A percentile compares a stretch with the other conserved stretches of the same genome.
Conservation (phyloP, 768 basidiomycete species). For the Serendipita vermifera region DNA sequence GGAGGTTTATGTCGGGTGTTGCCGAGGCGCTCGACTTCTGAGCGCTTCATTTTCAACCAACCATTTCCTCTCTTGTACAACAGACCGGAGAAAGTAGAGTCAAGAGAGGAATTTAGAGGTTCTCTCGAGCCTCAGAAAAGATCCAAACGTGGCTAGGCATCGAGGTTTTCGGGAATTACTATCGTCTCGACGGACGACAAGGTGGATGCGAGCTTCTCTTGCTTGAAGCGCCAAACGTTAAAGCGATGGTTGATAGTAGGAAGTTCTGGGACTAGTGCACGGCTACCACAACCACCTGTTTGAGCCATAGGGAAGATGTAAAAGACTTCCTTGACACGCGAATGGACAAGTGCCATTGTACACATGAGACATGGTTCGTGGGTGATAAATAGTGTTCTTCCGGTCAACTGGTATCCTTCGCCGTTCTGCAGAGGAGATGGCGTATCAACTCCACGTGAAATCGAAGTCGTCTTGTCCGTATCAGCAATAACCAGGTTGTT, state of each 20-base stretch:
- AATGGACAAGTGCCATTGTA: slow-evolving; percentile 89
- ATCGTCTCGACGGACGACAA: too few relatives aligned
- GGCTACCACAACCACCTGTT: slow-evolving; percentile 80
- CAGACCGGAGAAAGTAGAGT: neutral
- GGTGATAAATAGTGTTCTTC: slow-evolving; percentile 70
- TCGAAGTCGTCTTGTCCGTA: too few relatives aligned
- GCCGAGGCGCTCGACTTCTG: neutral
- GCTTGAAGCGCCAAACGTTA: slow-evolving; percentile 50
- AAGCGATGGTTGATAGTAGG: slow-evolving; percentile 87
- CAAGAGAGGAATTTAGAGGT: neutral
- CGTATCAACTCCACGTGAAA: too few relatives aligned
- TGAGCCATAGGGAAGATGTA: slow-evolving; percentile 51
- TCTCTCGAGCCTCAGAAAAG: neutral
- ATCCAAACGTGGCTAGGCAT: neutral
- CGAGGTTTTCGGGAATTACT: neutral
- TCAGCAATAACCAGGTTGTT: slow-evolving; percentile 12
- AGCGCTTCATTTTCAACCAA: neutral
- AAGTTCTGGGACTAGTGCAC: slow-evolving; percentile 61
- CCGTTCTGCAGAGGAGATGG: slow-evolving; percentile 36
- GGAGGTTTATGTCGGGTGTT: neutral
- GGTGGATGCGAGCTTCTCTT: neutral
- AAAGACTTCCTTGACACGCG: slow-evolving; percentile 74
- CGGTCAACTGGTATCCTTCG: slow-evolving; percentile 77
- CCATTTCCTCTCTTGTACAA: too few relatives aligned
- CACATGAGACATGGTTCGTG: slow-evolving; percentile 99